These are phyloP conservation scores for Theobroma grandiflorum DNA, from an alignment of 441 rosid genomes.

Conservation along the genomic window DNA sequence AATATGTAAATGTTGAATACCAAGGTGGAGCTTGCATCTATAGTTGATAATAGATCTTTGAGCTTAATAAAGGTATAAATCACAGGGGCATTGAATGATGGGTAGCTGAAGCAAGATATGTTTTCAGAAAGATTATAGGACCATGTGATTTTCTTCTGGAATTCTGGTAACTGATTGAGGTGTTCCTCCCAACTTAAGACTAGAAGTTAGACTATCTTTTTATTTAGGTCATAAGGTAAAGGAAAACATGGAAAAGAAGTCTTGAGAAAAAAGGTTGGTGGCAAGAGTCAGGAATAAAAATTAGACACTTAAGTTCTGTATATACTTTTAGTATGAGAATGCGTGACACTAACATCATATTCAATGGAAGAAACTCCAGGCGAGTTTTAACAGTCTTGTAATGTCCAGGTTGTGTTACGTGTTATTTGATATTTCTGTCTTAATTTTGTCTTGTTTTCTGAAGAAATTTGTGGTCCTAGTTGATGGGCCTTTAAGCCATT, in stretches of 20 bases:
- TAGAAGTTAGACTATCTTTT: conserved; percentile 5
- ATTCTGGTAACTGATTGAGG: neutral
- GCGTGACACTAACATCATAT: neutral
- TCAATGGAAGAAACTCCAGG: neutral
- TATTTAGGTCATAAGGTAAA: neutral
- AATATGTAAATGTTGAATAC: neutral
- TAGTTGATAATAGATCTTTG: neutral
- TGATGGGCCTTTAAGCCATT: neutral
- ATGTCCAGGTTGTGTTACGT: neutral
- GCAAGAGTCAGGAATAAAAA: neutral
- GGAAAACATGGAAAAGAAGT: neutral
- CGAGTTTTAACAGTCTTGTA: neutral
- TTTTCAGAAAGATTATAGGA: neutral
- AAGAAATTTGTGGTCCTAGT: neutral
- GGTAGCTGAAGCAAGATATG: conserved; percentile 10
- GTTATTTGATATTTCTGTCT: neutral
- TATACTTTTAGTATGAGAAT: neutral
- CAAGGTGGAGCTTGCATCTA: neutral
- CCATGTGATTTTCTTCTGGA: neutral
- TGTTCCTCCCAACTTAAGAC: neutral
- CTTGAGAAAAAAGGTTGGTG: neutral
- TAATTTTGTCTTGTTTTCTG: neutral
- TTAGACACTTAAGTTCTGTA: neutral
- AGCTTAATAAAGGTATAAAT: neutral
- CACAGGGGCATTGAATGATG: neutral